Evolutionary conservation across 2,329 filamentous ascomycete species (phyloP), one percentile per base, ranked within the genome.

Genomic region (Cercospora citrullina): DNA sequence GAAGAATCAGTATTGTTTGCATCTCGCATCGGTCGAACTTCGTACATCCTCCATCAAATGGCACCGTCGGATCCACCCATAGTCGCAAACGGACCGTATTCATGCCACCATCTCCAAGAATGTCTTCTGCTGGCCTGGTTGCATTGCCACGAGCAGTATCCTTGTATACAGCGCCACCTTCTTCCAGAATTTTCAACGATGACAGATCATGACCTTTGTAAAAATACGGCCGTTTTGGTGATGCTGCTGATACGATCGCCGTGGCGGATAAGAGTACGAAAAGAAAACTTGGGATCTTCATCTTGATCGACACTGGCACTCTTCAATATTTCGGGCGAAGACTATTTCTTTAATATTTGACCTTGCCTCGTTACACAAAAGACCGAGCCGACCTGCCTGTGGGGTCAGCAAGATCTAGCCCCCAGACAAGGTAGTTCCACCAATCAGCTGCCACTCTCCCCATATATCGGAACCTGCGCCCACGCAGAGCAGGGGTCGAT

Each of bases 141-240:
- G 65, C 64, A 65, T 82, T 82, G 60, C 76, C 63, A 1, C 72
- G 69, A 18, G 71, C 65, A n/a, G 77, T 78, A 61, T 82, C 80
- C 69, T 79, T 78, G 73, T 77, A 82, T 12, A 78, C 73, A 4
- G 70, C 75, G 4, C 79, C 79, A 4, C 73, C 75, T 30, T 79
- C 75, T 72, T 81, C 79, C 14, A 78, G 66, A 51, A 77, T 78
- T 51, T 75, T 74, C 8, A 81, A 69, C 0, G 79, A 81, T 18
- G 77, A 79, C 2, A 81, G 72, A 64, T 82, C 80, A 70, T 79
- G 77, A 18, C 80, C 80, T 69, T 79, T 77, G 71, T 78, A 81
- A 65, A 77, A 77, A 64, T 69, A 74, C 36, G 73, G 68, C 55
- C 69, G 28, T 12, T 39, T n/a, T 18, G 66, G 30, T 7, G 42